Base-by-base conservation (phyloP, 2,329 filamentous ascomycete genomes). In the Lachnellula cervina region DNA sequence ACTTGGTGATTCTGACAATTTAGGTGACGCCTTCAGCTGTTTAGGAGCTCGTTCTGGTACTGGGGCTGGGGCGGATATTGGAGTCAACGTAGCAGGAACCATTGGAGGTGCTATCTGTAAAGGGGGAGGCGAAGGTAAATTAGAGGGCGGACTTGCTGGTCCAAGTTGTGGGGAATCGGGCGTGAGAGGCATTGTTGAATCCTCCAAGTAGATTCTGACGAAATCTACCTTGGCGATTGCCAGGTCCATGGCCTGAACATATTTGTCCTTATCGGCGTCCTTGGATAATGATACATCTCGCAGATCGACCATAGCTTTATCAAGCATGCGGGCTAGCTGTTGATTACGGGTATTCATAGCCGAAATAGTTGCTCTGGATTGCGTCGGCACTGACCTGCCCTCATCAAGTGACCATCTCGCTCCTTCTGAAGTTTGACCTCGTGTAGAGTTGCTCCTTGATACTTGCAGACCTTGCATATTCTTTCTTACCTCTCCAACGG, bases 401-500 rank as follows among this genome's bases (percentile, higher is more conserved):
- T 70, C 68, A 49, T 69, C 67, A 44, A 69, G 63, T 42, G 65
- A 68, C 64, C 66, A 68, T 53, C 67, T 58, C 54, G 43, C 56
- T 21, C 56, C 54, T 48, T 67, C 62, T 11, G 62, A 60, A 23
- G 60, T 35, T 51, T 57, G 58, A 19, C 62, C 57, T 66, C 46
- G 64, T 60, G 9, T 66, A 62, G 50, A 67, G 68, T 61, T 71
- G 67, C 73, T 76, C 34, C 78, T 74, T 2, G 77, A 75, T 55
- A 82, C 80, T 60, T 89, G 86, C 34, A 87, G 76, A 32, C 80
- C 80, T 65, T 87, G 81, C 62, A 92, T 82, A 62, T 90, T 91
- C 65, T 88, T 87, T 57, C 82, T 82, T 49, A 93, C 87, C 71
- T 95, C 90, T 8, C 85, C 86, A 67, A 94, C 81, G 17, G 89